Conservation (phyloP, 1,284 basidiomycete genomes). For the Apiotrichum brassicae region DNA sequence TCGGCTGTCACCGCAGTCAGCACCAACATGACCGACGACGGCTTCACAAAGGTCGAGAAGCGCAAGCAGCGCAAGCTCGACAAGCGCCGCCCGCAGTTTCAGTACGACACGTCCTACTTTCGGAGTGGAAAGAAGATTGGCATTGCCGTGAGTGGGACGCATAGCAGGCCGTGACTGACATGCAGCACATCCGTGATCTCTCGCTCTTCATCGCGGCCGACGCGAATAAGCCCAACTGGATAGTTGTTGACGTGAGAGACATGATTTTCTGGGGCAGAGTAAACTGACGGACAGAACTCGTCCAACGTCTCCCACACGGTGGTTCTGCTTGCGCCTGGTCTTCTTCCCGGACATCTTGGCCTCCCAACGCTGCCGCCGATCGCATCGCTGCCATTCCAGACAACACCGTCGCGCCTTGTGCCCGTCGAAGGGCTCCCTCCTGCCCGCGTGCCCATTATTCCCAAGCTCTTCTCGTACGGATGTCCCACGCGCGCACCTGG, state of each 20-base stretch:
- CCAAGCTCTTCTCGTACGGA: constrained; percentile 78
- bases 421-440: constrained; percentile 27
- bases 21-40: constrained; percentile 44
- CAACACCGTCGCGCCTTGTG: constrained; percentile 48
- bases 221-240: constrained; percentile 71
- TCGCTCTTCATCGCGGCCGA: constrained; percentile 74
- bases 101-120: constrained; percentile 71
- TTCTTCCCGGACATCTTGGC: constrained; percentile 63
- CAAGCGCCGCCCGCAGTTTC: constrained; percentile 61
- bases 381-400: constrained; percentile 56
- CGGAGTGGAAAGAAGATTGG: constrained; percentile 62
- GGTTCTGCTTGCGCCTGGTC: constrained; percentile 68
- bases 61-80: constrained; percentile 69
- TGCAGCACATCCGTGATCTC: constrained; percentile 78
- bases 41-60: constrained; percentile 67
- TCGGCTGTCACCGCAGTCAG: not conserved
- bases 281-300: constrained; percentile 55
- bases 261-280: too few species aligned
- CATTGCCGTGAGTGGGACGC: constrained; percentile 57
- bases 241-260: constrained; percentile 62
- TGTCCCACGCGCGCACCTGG: constrained; percentile 85
- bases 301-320: constrained; percentile 68
- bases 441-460: constrained; percentile 61
- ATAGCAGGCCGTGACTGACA: constrained; percentile 4
- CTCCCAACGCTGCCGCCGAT: constrained; percentile 55